A percentile compares a stretch with the other conserved stretches of the same genome.
Conservation (phyloP, 1,139 yeast genomes). For the Nematodospora anomalae region DNA sequence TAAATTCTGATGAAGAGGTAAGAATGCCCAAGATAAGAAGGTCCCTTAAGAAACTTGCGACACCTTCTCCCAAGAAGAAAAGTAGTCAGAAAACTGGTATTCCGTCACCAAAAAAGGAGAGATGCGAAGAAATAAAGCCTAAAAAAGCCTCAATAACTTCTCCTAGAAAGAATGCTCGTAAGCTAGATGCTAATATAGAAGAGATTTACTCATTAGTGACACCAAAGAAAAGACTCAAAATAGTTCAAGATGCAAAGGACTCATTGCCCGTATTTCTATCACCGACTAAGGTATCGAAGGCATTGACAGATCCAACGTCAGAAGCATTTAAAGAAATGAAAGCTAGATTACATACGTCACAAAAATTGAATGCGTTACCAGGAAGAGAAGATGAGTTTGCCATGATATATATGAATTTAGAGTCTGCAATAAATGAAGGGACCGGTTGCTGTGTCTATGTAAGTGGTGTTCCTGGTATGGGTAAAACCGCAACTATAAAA, state of each 20-base stretch:
- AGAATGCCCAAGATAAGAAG: slow-evolving; percentile 9
- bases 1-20: slow-evolving; percentile 2
- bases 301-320: slow-evolving; percentile 32
- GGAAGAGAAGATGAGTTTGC: slow-evolving; percentile 87
- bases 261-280: slow-evolving; percentile 26
- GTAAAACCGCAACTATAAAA: slow-evolving; percentile 90
- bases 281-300: slow-evolving; percentile 29
- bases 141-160: neutral
- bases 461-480: slow-evolving; percentile 98
- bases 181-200: slow-evolving; percentile 8
- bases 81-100: slow-evolving; percentile 4
- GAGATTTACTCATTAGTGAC: slow-evolving; percentile 13
- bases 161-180: neutral
- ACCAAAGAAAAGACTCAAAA: slow-evolving; percentile 16
- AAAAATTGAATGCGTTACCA: slow-evolving; percentile 67
- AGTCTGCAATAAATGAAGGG: slow-evolving; percentile 67
- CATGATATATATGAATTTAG: slow-evolving; percentile 69
- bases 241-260: slow-evolving; percentile 10
- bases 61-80: slow-evolving; percentile 4
- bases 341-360: slow-evolving; percentile 62
- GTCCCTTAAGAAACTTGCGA: neutral
- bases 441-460: slow-evolving; percentile 86
- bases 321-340: slow-evolving; percentile 55
- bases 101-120: slow-evolving; percentile 7
- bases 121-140: slow-evolving; percentile 2